A percentile compares a stretch with the other conserved stretches of the same genome.
Evolutionary conservation across 2,329 filamentous ascomycete species (phyloP).

Genomic region (Aspergillus sp.): DNA sequence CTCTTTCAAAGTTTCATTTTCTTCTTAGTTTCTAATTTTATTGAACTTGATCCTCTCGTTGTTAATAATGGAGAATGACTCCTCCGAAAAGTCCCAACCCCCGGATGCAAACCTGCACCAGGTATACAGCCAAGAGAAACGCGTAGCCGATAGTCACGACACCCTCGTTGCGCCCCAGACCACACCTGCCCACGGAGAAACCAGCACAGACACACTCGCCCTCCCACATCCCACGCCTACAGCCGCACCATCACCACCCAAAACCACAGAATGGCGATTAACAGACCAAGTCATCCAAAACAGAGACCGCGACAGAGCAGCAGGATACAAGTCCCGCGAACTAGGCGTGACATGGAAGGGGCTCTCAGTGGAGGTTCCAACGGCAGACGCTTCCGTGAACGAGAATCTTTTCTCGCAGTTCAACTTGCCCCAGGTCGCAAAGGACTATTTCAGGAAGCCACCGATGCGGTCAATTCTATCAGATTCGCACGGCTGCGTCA

Average conservation of each 20-base stretch:
- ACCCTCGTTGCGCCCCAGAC: too few species aligned
- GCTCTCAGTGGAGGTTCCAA: neutral
- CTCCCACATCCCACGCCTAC: neutral
- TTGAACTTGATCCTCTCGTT: too few species aligned
- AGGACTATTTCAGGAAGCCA: neutral
- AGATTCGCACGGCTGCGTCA: neutral
- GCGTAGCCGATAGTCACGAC: too few species aligned
- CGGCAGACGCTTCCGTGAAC: neutral
- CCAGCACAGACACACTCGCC: conserved; percentile 18
- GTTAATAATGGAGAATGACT: too few species aligned
- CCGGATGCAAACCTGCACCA: too few species aligned
- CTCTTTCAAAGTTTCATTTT: too few species aligned
- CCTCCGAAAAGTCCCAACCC: too few species aligned
- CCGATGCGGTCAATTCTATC: neutral
- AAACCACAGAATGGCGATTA: neutral
- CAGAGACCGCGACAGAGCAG: conserved; percentile 23
- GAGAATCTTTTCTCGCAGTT: neutral
- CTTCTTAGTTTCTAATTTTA: too few species aligned
- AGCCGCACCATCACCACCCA: too few species aligned
- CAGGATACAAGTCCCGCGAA: conserved; percentile 21
- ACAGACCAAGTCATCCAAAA: neutral
- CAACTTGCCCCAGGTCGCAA: neutral
- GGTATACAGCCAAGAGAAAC: too few species aligned
- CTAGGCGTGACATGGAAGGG: conserved; percentile 28
- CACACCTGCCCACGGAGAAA: conserved; percentile 23